Percentiles rank a stretch among this genome's conserved stretches.
phyloP scores from a whole-genome alignment of 352 stramenopile species.

The Elongisporangium prolatum region DNA sequence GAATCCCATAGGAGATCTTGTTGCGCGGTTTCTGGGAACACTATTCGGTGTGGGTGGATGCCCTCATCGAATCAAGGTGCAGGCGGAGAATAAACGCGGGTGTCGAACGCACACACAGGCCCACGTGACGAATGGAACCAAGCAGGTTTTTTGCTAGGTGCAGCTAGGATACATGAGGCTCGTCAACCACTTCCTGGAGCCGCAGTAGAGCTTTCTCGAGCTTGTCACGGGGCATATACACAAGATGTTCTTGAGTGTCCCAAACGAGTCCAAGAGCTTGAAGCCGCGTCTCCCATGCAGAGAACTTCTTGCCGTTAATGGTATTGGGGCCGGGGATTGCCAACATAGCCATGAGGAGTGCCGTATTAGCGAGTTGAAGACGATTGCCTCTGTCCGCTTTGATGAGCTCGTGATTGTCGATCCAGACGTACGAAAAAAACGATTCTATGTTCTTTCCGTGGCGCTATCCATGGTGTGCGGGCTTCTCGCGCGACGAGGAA shows the following conservation, averaged over 20 bases:
- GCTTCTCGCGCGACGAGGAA: conserved; percentile 11
- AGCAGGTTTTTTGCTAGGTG: too few relatives aligned
- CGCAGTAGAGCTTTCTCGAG: conserved; percentile 3
- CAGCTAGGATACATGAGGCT: too few relatives aligned
- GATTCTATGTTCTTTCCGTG: conserved; percentile 1
- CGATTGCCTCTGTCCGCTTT: conserved; percentile 3
- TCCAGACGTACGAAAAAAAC: conserved; percentile 20
- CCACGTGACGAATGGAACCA: too few relatives aligned
- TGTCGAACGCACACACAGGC: too few relatives aligned
- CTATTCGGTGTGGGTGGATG: too few relatives aligned
- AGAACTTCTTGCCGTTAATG: conserved; percentile 17
- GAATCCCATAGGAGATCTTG: too few relatives aligned
- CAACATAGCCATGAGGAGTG: conserved; percentile 10
- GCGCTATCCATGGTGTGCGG: background rate
- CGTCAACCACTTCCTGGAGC: too few relatives aligned
- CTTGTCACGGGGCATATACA: conserved; percentile 14
- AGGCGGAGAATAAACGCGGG: too few relatives aligned
- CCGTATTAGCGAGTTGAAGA: conserved; percentile 3
- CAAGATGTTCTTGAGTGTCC: conserved; percentile 2
- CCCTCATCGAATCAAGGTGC: too few relatives aligned
- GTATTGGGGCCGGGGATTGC: conserved; percentile 5
- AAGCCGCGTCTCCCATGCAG: background rate
- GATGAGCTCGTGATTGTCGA: conserved; percentile 19
- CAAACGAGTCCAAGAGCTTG: conserved; percentile 11
- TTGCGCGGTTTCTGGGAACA: too few relatives aligned